Base-by-base conservation (phyloP, 306 rosid genomes). In the Cicer arietinum region DNA sequence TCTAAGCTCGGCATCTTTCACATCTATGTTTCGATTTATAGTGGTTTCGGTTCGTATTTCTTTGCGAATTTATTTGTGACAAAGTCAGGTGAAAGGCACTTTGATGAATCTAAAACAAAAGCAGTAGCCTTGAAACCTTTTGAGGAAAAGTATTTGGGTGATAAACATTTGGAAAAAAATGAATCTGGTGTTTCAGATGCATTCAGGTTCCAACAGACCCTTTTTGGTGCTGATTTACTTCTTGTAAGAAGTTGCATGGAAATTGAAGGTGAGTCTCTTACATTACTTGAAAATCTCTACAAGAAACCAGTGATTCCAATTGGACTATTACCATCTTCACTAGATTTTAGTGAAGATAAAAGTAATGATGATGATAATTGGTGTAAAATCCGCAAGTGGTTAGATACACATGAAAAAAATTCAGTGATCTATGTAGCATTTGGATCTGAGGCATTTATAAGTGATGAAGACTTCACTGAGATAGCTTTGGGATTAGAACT, bases 251-350 rank as follows among this genome's bases (percentile, higher is more conserved):
- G 78, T 37, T 78, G 82, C 67, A 50, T 12, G 62, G 84, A 86
- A 79, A 45, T 81, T 16, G 80, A 75, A 43, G 14, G 69, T 13
- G 73, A 75, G 4, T 84, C 74, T 75, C 9, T 86, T 16, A 46
- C n/a, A 16, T 14, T 41, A 0, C 16, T 83, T 3, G 67, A 14
- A 22, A 62, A 64, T 3, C 0, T 65, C 1, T 7, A 14, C 58
- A 42, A 6, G 10, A 80, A 80, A 53, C 66, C 79, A 7, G 67
- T 86, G 2, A 46, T 86, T 9, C 89, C 89, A 0, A 42, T 77
- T 42, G 87, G 89, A 16, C 35, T 66, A 30, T 50, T 85, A 8
- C 79, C 81, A 6, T 67, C 84, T 11, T 40, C 73, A 8, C 14
- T 63, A 10, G 68, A 22, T n/a, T 37, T 14, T 3, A 61, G 45